phyloP scores from a whole-genome alignment of 2,329 filamentous ascomycete genomes.

The Neofusicoccum laricinum region DNA sequence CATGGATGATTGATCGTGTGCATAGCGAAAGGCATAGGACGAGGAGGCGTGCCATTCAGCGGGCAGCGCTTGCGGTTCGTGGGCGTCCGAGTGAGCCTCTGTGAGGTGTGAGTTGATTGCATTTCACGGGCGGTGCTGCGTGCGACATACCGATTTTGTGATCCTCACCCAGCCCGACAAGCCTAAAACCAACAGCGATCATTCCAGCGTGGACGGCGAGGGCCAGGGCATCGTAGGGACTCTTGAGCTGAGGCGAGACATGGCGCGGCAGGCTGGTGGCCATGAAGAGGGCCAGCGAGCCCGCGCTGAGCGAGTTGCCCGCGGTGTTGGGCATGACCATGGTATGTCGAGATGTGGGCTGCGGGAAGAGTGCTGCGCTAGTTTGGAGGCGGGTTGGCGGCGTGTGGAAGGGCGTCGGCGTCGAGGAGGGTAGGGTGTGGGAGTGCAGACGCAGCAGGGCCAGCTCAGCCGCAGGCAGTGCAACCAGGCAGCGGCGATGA shows the following conservation, averaged over 20 bases:
- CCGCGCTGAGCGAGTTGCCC: slow-evolving; percentile 41
- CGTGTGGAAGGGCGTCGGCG: neutral
- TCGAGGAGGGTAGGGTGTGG: neutral
- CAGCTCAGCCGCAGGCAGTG: neutral
- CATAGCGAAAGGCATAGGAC: slow-evolving; percentile 78
- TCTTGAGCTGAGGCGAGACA: slow-evolving; percentile 52
- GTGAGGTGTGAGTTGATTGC: slow-evolving; percentile 22
- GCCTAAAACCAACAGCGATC: slow-evolving; percentile 72
- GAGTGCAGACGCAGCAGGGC: neutral
- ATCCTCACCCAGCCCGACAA: slow-evolving; percentile 82
- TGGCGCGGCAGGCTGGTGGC: slow-evolving; percentile 41
- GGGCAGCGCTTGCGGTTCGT: slow-evolving; percentile 63
- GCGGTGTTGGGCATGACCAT: slow-evolving; percentile 12
- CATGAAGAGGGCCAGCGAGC: slow-evolving; percentile 43
- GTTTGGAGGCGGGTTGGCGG: neutral
- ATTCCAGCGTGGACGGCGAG: slow-evolving; percentile 83
- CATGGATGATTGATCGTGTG: slow-evolving; percentile 80
- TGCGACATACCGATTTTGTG: slow-evolving; percentile 60
- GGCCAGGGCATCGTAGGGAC: slow-evolving; percentile 77
- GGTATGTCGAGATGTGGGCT: neutral
- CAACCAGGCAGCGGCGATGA: neutral
- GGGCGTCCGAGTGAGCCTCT: slow-evolving; percentile 57
- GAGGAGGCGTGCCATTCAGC: slow-evolving; percentile 76
- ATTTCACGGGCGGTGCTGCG: slow-evolving; percentile 14
- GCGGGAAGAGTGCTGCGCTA: neutral